Evolutionary conservation across 2,329 filamentous ascomycete genomes (phyloP), one percentile per base, ranked within the genome.

Genomic region (Knufia petricola): DNA sequence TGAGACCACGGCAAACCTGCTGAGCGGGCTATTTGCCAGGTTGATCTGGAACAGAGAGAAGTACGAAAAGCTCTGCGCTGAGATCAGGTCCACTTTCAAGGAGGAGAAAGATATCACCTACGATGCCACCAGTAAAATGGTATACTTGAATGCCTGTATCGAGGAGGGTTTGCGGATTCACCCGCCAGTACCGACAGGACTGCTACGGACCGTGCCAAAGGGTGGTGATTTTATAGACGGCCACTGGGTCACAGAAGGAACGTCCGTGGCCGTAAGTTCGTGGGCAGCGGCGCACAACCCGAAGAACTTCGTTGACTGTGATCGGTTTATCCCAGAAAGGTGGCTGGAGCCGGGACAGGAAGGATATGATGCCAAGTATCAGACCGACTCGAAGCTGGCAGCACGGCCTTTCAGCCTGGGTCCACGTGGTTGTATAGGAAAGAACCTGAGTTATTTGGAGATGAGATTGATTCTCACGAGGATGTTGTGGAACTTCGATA

Each of bases 401-500:
- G 10, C 7, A 7, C 10, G 15, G 19, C 39, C 39, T 19, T 42
- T 42, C 39, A 20, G 15, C 19, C 23, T 42, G 13, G 39, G 39
- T 7, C 39, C 39, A 19, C 39, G 39, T 8, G 39, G 23, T 19
- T 42, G 39, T 15, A 42, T 42, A 4, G 39, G 28, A 10, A 31
- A 34, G 38, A 74, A 70, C 49, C 61, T 77, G 31, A 72, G 73
- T 2, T 73, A 72, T 43, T 63, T 69, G 17, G 73, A 77, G 55
- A 72, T 76, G 65, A 64, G 73, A 3, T 58, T 74, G 3, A 69
- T 76, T 31, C 57, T 77, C 4, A 67, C 70, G 0, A 66, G 66
- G 2, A 54, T 77, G 3, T 53, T 77, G 0, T 76, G 65, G 59
- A 71, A 70, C 42, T 77, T 75, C 54, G 73, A 77, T 49, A 38